A percentile compares a stretch with the other conserved stretches of the same genome.
phyloP scores from a whole-genome alignment of 1,284 basidiomycete species.

The Heliocybe sulcata region DNA sequence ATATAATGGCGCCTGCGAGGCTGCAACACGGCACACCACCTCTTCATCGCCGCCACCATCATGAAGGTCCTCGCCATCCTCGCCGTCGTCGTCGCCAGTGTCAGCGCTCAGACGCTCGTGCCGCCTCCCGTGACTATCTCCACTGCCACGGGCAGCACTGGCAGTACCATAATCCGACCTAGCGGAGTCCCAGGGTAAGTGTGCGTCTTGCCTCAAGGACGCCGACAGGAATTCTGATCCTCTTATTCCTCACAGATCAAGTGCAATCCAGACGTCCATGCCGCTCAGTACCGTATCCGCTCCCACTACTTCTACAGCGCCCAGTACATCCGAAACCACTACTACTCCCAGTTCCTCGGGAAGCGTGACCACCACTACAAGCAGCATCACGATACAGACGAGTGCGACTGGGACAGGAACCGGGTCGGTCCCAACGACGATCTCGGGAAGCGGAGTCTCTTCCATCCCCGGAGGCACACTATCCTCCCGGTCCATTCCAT shows the following conservation, averaged over 20 bases:
- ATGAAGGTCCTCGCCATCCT: background rate
- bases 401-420: background rate
- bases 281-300: background rate
- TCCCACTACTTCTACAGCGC: background rate
- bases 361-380: background rate
- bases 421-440: background rate
- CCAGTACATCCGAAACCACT: background rate
- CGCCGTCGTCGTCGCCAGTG: background rate
- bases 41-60: too few species aligned
- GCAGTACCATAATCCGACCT: background rate
- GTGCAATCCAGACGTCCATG: background rate
- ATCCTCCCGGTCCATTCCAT: background rate
- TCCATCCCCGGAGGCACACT: background rate
- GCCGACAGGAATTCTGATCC: conserved; percentile 79
- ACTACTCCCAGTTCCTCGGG: background rate
- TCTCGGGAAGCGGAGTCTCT: background rate
- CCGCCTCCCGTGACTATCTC: too few species aligned
- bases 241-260: conserved; percentile 42
- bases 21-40: too few species aligned
- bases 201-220: conserved; percentile 53
- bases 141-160: too few species aligned
- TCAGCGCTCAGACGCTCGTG: background rate
- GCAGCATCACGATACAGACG: background rate
- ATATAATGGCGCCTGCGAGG: too few species aligned
- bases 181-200: conserved; percentile 21